Conservation (phyloP, 371 early-diverging fungal genomes). For the Coemansia sp. region DNA sequence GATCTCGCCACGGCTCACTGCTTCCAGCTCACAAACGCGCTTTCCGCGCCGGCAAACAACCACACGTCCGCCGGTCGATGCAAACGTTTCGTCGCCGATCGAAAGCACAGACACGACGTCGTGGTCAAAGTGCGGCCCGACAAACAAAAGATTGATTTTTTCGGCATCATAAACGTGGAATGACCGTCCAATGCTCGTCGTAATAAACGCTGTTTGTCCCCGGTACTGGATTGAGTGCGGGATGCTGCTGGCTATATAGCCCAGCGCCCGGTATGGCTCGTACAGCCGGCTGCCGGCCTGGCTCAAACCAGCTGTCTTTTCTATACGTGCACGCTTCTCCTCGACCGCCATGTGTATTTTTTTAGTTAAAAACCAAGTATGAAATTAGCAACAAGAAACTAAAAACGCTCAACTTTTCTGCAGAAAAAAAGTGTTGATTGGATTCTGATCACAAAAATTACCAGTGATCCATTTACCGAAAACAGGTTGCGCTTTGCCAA, state of each 20-base stretch:
- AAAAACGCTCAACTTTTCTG: background rate
- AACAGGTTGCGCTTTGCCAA: background rate
- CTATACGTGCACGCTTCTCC: slow-evolving; percentile 29
- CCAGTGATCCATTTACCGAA: background rate
- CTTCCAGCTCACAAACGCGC: slow-evolving; percentile 51
- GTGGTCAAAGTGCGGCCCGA: slow-evolving; percentile 67
- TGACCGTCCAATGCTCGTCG: slow-evolving; percentile 78
- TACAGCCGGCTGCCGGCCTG: slow-evolving; percentile 58
- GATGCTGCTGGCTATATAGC: slow-evolving; percentile 79
- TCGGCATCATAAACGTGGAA: slow-evolving; percentile 84
- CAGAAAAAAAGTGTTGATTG: background rate
- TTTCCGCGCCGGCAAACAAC: slow-evolving; percentile 71
- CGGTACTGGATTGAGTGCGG: slow-evolving; percentile 77
- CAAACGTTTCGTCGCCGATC: slow-evolving; percentile 69
- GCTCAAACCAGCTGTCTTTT: background rate
- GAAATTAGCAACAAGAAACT: background rate
- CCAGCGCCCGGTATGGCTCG: slow-evolving; percentile 85
- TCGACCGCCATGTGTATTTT: slow-evolving; percentile 9
- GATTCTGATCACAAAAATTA: background rate
- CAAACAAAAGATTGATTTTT: slow-evolving; percentile 63
- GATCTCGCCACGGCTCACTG: slow-evolving; percentile 35
- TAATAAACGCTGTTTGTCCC: slow-evolving; percentile 77
- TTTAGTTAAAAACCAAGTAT: background rate
- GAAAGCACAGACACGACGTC: slow-evolving; percentile 78
- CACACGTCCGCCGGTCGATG: slow-evolving; percentile 66